Base-by-base conservation (phyloP, 2,329 filamentous ascomycete species). In the Microsporum canis region DNA sequence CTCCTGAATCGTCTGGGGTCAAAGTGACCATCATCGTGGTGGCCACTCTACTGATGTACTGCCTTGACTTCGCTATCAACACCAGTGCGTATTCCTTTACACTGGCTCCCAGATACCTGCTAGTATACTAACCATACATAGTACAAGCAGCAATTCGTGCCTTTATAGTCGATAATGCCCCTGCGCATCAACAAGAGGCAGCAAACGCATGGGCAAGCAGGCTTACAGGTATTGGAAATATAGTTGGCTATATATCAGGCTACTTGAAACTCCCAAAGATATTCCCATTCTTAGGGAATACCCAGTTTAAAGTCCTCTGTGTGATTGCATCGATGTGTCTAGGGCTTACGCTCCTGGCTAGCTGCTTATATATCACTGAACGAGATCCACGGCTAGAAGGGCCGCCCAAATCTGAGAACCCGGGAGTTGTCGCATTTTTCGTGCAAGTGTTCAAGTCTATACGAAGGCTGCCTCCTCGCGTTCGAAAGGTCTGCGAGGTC, bases 141-240 rank as follows among this genome's bases (percentile, higher is more conserved):
- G 89, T 97, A 38, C 92, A 97, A 81, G 92, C 94, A 57, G 88
- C 86, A 3, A 88, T 96, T 69, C 84, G 91, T 65, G 90, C 91
- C 29, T 95, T 95, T 71, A 95, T 97, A 60, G 88, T 96, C 29
- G 92, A 97, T 71, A 92, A 91, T 69, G 88, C 89, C 0, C 94
- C 94, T 0, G 84, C 89, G 1, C 91, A 96, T 69, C 92, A 97
- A 72, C 92, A 97, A 76, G 91, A 96, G 74, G 81, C 87, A 41
- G 92, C 91, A 60, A 97, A 97, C 75, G 87, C 92, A 45, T 96
- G 95, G 91, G 90, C 92, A 23, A 91, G 89, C 69, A 85, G 92
- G 58, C 83, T 92, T 61, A 88, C 86, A 8, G 92, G 92, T 29
- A 77, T 95, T 53, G 94, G 92, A 36, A 96, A 96, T 71, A 96